Conservation (phyloP, 2,329 filamentous ascomycete genomes). For the Alternaria tenuissima region DNA sequence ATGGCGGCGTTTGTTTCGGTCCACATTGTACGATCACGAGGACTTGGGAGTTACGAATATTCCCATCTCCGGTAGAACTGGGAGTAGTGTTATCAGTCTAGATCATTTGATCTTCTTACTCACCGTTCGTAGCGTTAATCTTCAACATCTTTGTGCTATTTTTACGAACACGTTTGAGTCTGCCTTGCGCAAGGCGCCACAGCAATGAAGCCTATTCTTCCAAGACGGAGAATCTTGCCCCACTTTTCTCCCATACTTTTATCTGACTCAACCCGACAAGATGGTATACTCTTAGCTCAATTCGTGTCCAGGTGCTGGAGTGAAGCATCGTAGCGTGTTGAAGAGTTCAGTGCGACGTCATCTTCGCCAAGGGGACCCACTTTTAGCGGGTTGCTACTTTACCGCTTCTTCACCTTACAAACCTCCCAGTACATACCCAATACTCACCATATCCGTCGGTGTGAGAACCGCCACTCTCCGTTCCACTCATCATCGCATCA, state of each 20-base stretch:
- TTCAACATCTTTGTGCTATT: conserved; percentile 18
- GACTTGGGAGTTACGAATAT: conserved; percentile 17
- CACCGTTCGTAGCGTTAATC: conserved; percentile 6
- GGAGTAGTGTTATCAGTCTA: conserved; percentile 7
- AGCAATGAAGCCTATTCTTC: conserved; percentile 6
- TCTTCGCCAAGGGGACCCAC: conserved; percentile 19
- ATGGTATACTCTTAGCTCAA: conserved; percentile 2
- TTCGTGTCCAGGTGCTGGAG: conserved; percentile 8
- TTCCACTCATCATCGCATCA: conserved; percentile 10
- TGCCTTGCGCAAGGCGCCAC: conserved; percentile 24
- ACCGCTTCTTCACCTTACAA: conserved; percentile 38
- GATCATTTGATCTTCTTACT: not conserved
- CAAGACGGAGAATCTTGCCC: not conserved
- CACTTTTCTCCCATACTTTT: not conserved
- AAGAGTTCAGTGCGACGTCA: conserved; percentile 28
- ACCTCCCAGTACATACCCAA: conserved; percentile 14
- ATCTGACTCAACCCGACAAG: not conserved
- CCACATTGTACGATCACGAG: conserved; percentile 37
- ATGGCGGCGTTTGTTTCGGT: conserved; percentile 3
- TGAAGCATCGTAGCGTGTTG: conserved; percentile 12
- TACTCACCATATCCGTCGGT: conserved; percentile 34
- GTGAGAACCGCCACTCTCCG: conserved; percentile 36
- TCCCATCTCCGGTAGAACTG: conserved; percentile 27
- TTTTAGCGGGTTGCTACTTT: conserved; percentile 23
- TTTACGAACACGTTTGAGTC: conserved; percentile 20